These are phyloP conservation scores for Sequoia sempervirens DNA, from an alignment of 75 land plant species.

Conservation along the genomic window DNA sequence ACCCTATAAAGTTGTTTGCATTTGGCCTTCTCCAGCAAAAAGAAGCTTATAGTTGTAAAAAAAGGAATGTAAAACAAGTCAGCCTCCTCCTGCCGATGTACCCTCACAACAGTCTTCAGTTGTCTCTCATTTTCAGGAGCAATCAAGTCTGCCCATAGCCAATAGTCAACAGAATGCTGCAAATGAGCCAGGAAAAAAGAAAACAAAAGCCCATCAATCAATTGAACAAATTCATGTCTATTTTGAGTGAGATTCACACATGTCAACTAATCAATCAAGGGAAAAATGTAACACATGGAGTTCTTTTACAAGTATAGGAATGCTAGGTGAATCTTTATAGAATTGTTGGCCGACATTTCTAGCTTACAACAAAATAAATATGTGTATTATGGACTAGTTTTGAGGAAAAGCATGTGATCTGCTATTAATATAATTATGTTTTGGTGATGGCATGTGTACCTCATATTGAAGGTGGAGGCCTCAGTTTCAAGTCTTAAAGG, in stretches of 20 bases:
- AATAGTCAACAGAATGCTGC: slow-evolving; percentile 94
- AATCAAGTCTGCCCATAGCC: slow-evolving; percentile 93
- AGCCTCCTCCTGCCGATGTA: slow-evolving; percentile 73
- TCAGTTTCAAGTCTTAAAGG: too few relatives aligned
- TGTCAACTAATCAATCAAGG: background rate
- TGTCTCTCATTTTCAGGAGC: slow-evolving; percentile 73
- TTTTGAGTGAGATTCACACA: background rate
- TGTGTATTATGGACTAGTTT: background rate
- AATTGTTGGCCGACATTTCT: background rate
- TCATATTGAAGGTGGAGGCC: too few relatives aligned
- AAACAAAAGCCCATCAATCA: slow-evolving; percentile 8
- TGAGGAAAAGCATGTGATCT: background rate
- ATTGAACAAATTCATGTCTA: background rate
- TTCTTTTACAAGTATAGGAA: background rate
- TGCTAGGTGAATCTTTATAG: background rate
- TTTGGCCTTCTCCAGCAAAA: slow-evolving; percentile 73
- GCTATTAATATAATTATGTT: background rate
- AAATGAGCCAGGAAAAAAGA: slow-evolving; percentile 3
- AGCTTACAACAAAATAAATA: too few relatives aligned
- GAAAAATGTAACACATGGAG: background rate
- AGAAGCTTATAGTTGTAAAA: slow-evolving; percentile 95
- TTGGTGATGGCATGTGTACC: background rate
- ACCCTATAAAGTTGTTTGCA: slow-evolving; percentile 96
- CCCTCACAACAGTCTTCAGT: slow-evolving; percentile 73
- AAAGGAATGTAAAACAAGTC: slow-evolving; percentile 92